These are phyloP conservation scores for Wickerhamiella spandovensis DNA, from an alignment of 805 yeast genomes.

Conservation along the genomic window DNA sequence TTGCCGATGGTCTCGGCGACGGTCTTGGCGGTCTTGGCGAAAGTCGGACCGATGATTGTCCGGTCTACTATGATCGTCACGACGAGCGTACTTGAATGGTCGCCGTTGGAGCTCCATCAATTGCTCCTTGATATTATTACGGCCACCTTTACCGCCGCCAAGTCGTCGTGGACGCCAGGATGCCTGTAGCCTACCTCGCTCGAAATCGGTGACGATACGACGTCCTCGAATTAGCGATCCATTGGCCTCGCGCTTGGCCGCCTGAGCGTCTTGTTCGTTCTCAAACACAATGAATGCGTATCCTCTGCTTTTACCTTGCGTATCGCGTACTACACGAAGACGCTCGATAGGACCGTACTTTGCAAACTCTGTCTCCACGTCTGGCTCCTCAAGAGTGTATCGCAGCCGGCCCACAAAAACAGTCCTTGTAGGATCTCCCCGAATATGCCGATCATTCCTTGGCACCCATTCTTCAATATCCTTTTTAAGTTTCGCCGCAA, in stretches of 20 bases:
- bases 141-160: conserved; percentile 92
- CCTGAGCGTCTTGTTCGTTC: conserved; percentile 43
- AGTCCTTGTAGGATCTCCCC: conserved; percentile 66
- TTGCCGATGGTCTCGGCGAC: not conserved
- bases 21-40: not conserved
- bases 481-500: conserved; percentile 25
- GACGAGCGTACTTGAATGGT: not conserved
- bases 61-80: not conserved
- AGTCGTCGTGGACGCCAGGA: conserved; percentile 33
- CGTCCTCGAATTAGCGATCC: conserved; percentile 40
- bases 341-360: conserved; percentile 61
- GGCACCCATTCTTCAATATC: conserved; percentile 40
- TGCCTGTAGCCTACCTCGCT: conserved; percentile 27
- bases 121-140: conserved; percentile 37
- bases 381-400: conserved; percentile 51
- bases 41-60: not conserved
- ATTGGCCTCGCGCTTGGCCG: conserved; percentile 48
- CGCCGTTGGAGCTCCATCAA: not conserved
- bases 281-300: conserved; percentile 73
- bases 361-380: conserved; percentile 47
- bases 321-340: conserved; percentile 43
- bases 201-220: conserved; percentile 31
- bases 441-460: conserved; percentile 38
- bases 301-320: conserved; percentile 51
- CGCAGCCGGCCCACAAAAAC: conserved; percentile 64